phyloP scores from a whole-genome alignment of 2,329 filamentous ascomycete genomes.

The Calycina marina region DNA sequence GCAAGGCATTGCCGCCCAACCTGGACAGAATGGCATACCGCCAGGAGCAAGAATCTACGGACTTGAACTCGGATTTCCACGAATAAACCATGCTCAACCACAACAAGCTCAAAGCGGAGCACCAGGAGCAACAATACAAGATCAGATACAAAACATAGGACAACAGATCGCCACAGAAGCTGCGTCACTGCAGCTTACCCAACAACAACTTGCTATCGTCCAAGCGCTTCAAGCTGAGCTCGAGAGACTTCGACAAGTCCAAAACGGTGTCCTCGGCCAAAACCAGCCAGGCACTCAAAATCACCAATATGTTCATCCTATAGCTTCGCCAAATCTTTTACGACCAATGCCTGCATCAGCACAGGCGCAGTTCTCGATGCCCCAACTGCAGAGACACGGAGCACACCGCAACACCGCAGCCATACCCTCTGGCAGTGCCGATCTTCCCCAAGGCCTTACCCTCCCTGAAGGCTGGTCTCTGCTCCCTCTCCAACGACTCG shows the following conservation, averaged over 20 bases:
- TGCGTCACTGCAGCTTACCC: constrained; percentile 42
- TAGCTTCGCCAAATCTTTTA: constrained; percentile 8
- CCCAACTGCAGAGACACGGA: constrained; percentile 31
- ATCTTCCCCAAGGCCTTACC: constrained; percentile 47
- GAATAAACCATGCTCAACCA: constrained; percentile 10
- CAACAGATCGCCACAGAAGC: constrained; percentile 56
- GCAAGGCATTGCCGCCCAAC: constrained; percentile 40
- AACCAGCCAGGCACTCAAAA: neutral
- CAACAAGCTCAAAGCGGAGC: constrained; percentile 11
- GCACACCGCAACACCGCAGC: constrained; percentile 30
- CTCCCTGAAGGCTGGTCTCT: constrained; percentile 52
- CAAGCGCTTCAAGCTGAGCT: constrained; percentile 54
- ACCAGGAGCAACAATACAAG: constrained; percentile 30
- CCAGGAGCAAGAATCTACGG: constrained; percentile 21
- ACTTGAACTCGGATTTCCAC: constrained; percentile 21
- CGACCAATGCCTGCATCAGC: neutral
- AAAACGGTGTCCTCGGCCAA: constrained; percentile 12
- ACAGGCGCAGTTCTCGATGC: constrained; percentile 9
- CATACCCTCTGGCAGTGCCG: constrained; percentile 44
- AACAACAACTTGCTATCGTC: constrained; percentile 56
- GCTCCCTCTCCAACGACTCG: constrained; percentile 40
- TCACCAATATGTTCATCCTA: constrained; percentile 12
- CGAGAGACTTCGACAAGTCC: constrained; percentile 38
- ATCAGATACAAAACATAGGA: constrained; percentile 51
- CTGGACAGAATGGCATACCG: constrained; percentile 20